Evolutionary conservation across 2,329 filamentous ascomycete genomes (phyloP).

Genomic region (Biscogniauxia sp.): DNA sequence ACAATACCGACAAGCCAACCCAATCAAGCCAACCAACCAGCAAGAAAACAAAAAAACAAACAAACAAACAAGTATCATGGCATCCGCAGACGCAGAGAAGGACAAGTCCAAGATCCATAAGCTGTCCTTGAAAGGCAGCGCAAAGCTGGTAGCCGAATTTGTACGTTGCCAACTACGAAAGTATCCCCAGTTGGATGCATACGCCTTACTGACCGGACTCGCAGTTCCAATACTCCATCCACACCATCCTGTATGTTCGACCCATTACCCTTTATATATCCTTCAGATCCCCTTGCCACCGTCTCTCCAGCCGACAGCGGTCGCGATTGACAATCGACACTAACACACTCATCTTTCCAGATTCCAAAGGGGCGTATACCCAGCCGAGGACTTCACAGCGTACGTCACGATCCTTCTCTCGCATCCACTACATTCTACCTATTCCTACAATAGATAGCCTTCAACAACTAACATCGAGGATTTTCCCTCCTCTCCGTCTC

Average conservation of each 20-base stretch:
- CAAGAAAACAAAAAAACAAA: too few species aligned
- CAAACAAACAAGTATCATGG: constrained; percentile 16
- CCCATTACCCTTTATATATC: neutral
- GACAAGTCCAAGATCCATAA: constrained; percentile 91
- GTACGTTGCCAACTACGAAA: constrained; percentile 50
- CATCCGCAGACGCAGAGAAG: constrained; percentile 40
- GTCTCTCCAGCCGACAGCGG: neutral
- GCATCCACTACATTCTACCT: neutral
- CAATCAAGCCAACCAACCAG: neutral
- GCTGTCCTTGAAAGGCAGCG: constrained; percentile 78
- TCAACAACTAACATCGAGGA: neutral
- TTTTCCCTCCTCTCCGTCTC: neutral
- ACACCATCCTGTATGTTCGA: constrained; percentile 77
- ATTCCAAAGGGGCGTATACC: constrained; percentile 83
- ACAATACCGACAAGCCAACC: neutral
- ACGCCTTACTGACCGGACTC: constrained; percentile 9
- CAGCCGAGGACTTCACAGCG: constrained; percentile 95
- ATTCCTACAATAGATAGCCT: too few species aligned
- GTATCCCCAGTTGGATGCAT: constrained; percentile 2
- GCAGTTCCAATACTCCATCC: constrained; percentile 95
- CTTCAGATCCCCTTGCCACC: neutral
- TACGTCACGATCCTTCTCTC: constrained; percentile 42
- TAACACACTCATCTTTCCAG: constrained; percentile 39
- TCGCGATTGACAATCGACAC: neutral
- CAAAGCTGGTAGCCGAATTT: constrained; percentile 92